These are phyloP conservation scores for Pseudogymnoascus sp. DNA, from an alignment of 2,329 filamentous ascomycete species.

Conservation along the genomic window DNA sequence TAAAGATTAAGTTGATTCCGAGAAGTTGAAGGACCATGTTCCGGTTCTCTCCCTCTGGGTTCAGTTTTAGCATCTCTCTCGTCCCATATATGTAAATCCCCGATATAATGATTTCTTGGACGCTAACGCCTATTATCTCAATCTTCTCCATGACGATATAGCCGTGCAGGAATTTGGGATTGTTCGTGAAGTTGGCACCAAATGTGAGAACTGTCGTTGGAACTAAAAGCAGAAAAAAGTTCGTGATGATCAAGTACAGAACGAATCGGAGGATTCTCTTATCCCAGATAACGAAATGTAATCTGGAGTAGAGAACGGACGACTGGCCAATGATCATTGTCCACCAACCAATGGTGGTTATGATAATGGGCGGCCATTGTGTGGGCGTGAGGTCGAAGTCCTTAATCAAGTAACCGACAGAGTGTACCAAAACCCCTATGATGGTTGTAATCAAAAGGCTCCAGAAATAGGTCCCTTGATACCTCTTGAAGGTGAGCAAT, in stretches of 20 bases:
- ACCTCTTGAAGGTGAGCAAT: constrained; percentile 31
- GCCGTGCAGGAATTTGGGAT: constrained; percentile 25
- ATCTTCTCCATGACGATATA: constrained; percentile 36
- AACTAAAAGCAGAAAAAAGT: constrained; percentile 42
- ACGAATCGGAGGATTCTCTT: constrained; percentile 38
- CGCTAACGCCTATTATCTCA: constrained; percentile 37
- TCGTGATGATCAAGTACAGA: constrained; percentile 44
- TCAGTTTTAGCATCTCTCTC: constrained; percentile 7
- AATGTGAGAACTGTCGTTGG: constrained; percentile 44
- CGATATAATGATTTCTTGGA: constrained; percentile 41
- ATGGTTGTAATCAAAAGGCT: constrained; percentile 31
- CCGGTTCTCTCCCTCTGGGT: constrained; percentile 16
- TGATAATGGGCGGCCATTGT: constrained; percentile 38
- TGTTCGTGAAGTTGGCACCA: constrained; percentile 21
- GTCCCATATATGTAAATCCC: constrained; percentile 48
- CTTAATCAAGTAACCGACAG: constrained; percentile 41
- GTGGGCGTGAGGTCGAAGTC: constrained; percentile 31
- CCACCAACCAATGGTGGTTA: constrained; percentile 40
- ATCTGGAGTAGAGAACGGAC: constrained; percentile 47
- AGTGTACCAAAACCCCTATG: constrained; percentile 32
- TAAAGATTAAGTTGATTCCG: constrained; percentile 39
- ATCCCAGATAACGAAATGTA: constrained; percentile 46
- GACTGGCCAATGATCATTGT: constrained; percentile 50
- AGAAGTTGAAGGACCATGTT: constrained; percentile 37
- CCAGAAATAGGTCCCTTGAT: constrained; percentile 35